These are phyloP conservation scores for Oryza longistaminata DNA, from an alignment of 176 grass and related monocot species.

Conservation along the genomic window DNA sequence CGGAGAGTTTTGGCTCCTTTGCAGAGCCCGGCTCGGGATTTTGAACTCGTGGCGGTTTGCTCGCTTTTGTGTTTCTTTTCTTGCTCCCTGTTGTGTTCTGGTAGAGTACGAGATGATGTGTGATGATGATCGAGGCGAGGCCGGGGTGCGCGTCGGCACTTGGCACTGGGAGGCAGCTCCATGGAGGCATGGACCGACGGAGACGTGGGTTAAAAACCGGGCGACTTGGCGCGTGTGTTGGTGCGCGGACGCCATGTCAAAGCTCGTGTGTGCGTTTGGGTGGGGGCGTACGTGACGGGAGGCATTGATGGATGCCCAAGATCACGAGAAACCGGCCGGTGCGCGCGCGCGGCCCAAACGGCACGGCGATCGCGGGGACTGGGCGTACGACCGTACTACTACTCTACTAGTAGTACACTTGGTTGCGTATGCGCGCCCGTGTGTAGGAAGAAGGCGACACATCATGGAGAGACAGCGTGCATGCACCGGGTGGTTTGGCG, in stretches of 20 bases:
- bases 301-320: not conserved
- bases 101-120: not conserved
- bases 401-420: too few species aligned
- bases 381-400: too few species aligned
- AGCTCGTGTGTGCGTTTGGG: not conserved
- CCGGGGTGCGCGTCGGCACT: not conserved
- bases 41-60: not conserved
- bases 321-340: not conserved
- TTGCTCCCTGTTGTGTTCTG: not conserved
- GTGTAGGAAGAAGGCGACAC: too few species aligned
- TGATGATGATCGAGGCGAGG: too few species aligned
- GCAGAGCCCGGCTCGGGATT: conserved; percentile 3
- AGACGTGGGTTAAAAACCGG: not conserved
- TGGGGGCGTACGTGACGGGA: too few species aligned
- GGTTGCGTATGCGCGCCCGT: too few species aligned
- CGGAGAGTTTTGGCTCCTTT: not conserved
- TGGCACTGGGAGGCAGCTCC: too few species aligned
- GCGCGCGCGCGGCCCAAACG: not conserved
- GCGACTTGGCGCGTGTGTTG: not conserved
- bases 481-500: too few species aligned
- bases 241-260: not conserved
- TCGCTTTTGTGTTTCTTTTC: not conserved
- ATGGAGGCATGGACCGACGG: not conserved
- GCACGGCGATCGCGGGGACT: too few species aligned
- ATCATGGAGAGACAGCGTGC: too few species aligned